These are phyloP conservation scores for Pseudogymnoascus sp. DNA, from an alignment of 2,329 filamentous ascomycete genomes.

Conservation along the genomic window DNA sequence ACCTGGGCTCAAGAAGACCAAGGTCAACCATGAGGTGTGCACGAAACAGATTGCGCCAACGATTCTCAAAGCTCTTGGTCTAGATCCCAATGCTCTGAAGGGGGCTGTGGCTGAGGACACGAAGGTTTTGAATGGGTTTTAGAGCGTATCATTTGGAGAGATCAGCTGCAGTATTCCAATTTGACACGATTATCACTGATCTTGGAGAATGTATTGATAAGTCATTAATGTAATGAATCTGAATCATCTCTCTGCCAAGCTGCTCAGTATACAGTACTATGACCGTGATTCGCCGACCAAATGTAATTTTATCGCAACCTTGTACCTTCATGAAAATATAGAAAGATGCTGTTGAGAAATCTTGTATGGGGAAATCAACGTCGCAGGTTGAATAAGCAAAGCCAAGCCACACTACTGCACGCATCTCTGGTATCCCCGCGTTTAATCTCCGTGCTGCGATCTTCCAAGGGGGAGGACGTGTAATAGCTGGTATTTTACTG, in stretches of 20 bases:
- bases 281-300: not conserved
- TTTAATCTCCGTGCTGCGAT: not conserved
- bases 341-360: too few species aligned
- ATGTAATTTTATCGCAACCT: not conserved
- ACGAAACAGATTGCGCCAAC: slow-evolving; percentile 22
- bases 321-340: not conserved
- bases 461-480: not conserved
- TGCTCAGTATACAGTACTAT: not conserved
- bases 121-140: slow-evolving; percentile 9
- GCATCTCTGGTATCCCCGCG: not conserved
- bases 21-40: slow-evolving; percentile 14
- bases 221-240: not conserved
- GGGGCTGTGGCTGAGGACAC: slow-evolving; percentile 14
- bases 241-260: not conserved
- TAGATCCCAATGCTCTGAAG: slow-evolving; percentile 15
- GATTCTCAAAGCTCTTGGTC: slow-evolving; percentile 25
- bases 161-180: not conserved
- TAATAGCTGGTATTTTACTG: not conserved
- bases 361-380: too few species aligned
- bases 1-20: slow-evolving; percentile 14
- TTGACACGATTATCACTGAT: not conserved
- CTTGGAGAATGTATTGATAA: not conserved
- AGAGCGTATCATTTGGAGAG: not conserved
- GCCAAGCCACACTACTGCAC: not conserved
- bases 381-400: not conserved